Evolutionary conservation across 345 rosid genomes (phyloP).

Genomic region (Erodium maritimum): DNA sequence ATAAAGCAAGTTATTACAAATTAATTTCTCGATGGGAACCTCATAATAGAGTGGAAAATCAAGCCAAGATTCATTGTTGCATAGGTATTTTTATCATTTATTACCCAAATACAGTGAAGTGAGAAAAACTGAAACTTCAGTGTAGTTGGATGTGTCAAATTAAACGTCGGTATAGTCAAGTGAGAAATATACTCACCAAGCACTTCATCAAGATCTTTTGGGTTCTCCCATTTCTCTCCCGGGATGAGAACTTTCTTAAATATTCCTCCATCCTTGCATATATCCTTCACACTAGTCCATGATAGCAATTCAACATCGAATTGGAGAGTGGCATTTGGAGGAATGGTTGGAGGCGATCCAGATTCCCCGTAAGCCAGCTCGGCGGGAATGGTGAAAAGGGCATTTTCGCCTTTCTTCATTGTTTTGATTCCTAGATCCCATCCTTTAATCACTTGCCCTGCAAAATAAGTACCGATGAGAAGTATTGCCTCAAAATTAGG

Average conservation of each 20-base stretch:
- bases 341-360: conserved; percentile 88
- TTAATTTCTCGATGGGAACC: too few species aligned
- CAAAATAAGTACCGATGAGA: not conserved
- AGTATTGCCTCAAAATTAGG: too few species aligned
- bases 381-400: conserved; percentile 71
- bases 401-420: conserved; percentile 92
- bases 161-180: too few species aligned
- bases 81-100: too few species aligned
- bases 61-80: too few species aligned
- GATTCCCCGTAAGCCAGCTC: conserved; percentile 74
- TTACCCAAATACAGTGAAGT: not conserved
- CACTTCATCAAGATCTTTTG: conserved; percentile 77
- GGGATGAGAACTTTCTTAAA: conserved; percentile 53
- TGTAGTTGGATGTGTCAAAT: too few species aligned
- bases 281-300: conserved; percentile 75
- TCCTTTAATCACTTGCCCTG: conserved; percentile 92
- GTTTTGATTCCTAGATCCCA: conserved; percentile 97
- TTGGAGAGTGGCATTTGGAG: conserved; percentile 75
- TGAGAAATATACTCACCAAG: conserved; percentile 25
- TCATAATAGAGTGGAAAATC: too few species aligned
- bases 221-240: conserved; percentile 77
- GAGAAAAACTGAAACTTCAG: too few species aligned
- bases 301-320: conserved; percentile 73
- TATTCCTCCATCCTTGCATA: conserved; percentile 78
- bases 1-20: too few species aligned